phyloP scores from a whole-genome alignment of 441 rosid species.

The Francoa sonchifolia region DNA sequence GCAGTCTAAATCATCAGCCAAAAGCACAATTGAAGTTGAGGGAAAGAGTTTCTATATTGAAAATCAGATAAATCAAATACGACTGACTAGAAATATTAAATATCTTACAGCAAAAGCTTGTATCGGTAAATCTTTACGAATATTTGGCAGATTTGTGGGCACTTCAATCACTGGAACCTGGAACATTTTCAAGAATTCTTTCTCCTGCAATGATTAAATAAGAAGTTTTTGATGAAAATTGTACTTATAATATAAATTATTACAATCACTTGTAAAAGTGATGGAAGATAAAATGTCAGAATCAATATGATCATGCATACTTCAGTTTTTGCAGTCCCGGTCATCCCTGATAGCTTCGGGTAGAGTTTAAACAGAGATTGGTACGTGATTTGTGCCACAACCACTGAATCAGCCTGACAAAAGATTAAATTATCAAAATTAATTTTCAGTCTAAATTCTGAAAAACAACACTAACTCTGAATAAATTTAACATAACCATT shows the following conservation, averaged over 20 bases:
- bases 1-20: constrained; percentile 47
- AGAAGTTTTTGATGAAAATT: constrained; percentile 6
- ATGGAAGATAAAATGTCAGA: constrained; percentile 4
- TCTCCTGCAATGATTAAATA: constrained; percentile 49
- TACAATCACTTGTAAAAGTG: background rate
- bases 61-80: too few species aligned
- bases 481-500: background rate
- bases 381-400: constrained; percentile 94
- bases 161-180: constrained; percentile 86
- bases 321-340: constrained; percentile 98
- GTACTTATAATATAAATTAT: background rate
- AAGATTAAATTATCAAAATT: too few species aligned
- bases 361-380: constrained; percentile 95
- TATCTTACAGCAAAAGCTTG: constrained; percentile 86
- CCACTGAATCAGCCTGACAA: constrained; percentile 80
- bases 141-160: constrained; percentile 86
- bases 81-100: constrained; percentile 5
- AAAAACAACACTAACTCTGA: constrained; percentile 2
- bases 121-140: constrained; percentile 81
- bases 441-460: too few species aligned
- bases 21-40: constrained; percentile 14
- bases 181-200: constrained; percentile 92
- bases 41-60: too few species aligned
- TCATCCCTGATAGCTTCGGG: constrained; percentile 96
- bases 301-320: constrained; percentile 26